phyloP scores from a whole-genome alignment of 768 basidiomycete species.

The Cyclocybe cylindracea region DNA sequence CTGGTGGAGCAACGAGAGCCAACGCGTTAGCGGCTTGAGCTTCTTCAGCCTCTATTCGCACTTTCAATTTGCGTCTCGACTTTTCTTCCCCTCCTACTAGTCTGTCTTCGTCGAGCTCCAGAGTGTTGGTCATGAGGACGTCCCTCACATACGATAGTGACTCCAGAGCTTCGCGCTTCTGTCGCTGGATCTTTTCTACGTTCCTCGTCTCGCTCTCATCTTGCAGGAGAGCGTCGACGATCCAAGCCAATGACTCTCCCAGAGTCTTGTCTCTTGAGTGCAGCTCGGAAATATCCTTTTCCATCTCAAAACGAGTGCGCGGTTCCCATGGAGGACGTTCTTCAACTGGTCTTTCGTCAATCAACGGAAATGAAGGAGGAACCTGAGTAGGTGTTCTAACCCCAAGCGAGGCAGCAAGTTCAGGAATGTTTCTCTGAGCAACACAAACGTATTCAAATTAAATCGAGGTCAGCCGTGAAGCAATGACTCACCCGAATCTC shows the following conservation, averaged over 20 bases:
- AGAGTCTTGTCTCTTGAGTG: constrained; percentile 61
- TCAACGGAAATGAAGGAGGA: constrained; percentile 58
- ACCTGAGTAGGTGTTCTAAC: constrained; percentile 54
- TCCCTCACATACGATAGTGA: constrained; percentile 79
- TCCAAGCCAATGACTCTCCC: constrained; percentile 72
- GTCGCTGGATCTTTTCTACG: constrained; percentile 37
- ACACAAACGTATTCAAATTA: constrained; percentile 10
- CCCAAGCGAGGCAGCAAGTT: constrained; percentile 66
- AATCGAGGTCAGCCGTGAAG: not conserved
- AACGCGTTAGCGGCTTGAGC: constrained; percentile 17
- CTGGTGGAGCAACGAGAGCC: constrained; percentile 31
- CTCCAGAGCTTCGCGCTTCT: constrained; percentile 69
- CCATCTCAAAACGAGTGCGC: constrained; percentile 67
- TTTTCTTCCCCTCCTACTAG: constrained; percentile 58
- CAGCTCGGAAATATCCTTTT: constrained; percentile 58
- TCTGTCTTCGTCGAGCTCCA: constrained; percentile 64
- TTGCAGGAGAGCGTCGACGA: constrained; percentile 68
- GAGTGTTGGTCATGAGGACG: constrained; percentile 55
- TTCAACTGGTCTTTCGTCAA: constrained; percentile 55
- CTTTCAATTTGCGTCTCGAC: constrained; percentile 34
- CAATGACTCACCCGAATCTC: constrained; percentile 63
- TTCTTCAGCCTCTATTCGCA: constrained; percentile 25
- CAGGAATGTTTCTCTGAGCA: constrained; percentile 79
- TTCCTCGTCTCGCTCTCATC: constrained; percentile 48
- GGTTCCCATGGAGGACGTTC: constrained; percentile 74